phyloP scores from a whole-genome alignment of 1,284 basidiomycete genomes.

The Ceratobasidium sp. region DNA sequence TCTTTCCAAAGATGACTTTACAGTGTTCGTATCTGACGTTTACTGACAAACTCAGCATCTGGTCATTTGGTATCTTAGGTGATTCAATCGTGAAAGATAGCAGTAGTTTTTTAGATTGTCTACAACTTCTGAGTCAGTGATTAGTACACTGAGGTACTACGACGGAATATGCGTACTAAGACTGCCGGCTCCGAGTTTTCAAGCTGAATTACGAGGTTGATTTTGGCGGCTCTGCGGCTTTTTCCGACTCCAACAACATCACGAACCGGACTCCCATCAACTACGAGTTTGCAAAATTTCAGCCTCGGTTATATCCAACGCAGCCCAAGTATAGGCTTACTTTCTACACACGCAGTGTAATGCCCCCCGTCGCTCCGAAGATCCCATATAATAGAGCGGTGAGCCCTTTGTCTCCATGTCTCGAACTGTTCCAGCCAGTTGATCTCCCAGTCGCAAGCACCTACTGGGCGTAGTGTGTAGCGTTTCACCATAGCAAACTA shows the following conservation, averaged over 20 bases:
- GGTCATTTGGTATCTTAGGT: too few relatives aligned
- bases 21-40: too few relatives aligned
- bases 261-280: not conserved
- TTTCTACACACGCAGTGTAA: conserved; percentile 2
- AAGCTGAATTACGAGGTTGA: conserved; percentile 11
- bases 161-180: not conserved
- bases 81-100: not conserved
- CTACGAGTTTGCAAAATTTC: not conserved
- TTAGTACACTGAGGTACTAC: not conserved
- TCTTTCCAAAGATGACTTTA: too few relatives aligned
- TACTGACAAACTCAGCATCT: too few relatives aligned
- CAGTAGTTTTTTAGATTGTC: not conserved
- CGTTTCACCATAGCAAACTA: not conserved
- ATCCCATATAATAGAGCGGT: conserved; percentile 20
- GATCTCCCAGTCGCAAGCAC: not conserved
- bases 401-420: conserved; percentile 28
- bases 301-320: not conserved
- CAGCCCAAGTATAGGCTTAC: not conserved
- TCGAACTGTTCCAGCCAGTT: conserved; percentile 38
- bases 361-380: not conserved
- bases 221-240: conserved; percentile 4
- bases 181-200: not conserved
- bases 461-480: not conserved
- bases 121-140: not conserved
- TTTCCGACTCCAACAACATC: not conserved